These are phyloP conservation scores for Macaranga tanarius DNA, from an alignment of 441 rosid genomes.

Conservation along the genomic window DNA sequence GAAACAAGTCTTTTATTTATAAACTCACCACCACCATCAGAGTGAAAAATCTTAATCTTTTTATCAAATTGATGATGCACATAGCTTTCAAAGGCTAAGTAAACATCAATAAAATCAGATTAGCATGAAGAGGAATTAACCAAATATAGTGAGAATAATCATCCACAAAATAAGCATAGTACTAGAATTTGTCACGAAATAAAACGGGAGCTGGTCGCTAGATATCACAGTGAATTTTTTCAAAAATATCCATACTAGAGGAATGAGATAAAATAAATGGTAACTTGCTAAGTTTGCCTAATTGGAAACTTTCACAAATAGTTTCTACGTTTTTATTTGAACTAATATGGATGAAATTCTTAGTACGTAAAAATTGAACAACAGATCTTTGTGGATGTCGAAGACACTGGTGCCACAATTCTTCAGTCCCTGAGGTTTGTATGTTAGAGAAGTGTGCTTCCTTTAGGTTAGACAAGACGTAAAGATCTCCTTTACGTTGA, in stretches of 20 bases:
- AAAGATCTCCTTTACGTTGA: too few species aligned
- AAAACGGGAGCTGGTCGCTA: neutral
- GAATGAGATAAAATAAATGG: neutral
- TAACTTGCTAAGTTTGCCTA: slow-evolving; percentile 2
- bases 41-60: neutral
- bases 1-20: neutral
- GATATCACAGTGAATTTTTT: slow-evolving; percentile 6
- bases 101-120: neutral
- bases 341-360: too few species aligned
- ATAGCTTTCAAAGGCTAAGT: neutral
- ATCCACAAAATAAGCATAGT: neutral
- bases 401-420: too few species aligned
- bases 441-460: too few species aligned
- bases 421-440: too few species aligned
- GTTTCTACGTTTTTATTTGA: neutral
- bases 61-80: neutral
- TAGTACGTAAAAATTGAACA: too few species aligned
- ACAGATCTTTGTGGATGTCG: too few species aligned
- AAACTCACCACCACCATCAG: neutral
- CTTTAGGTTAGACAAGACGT: too few species aligned
- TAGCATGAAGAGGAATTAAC: slow-evolving; percentile 10
- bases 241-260: neutral
- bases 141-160: slow-evolving; percentile 10
- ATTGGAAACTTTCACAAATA: slow-evolving; percentile 6
- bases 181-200: neutral